Evolutionary conservation across 2,329 filamentous ascomycete species (phyloP).

Genomic region (Cladophialophora chaetospira): DNA sequence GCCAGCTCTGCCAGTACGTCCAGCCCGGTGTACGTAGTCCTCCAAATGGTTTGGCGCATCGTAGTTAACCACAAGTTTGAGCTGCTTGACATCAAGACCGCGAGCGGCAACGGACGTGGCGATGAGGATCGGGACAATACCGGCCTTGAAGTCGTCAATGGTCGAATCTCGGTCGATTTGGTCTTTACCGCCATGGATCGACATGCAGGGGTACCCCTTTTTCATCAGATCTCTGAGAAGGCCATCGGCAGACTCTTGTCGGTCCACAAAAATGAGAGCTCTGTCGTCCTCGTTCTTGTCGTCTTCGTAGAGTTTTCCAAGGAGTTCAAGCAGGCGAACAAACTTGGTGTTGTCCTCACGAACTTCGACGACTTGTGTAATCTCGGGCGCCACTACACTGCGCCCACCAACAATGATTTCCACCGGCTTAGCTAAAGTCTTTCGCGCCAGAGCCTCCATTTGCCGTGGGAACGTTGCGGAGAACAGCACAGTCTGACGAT

Average conservation of each 20-base stretch:
- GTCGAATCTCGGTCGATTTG: constrained; percentile 91
- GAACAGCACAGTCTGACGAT: constrained; percentile 92
- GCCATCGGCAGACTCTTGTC: constrained; percentile 85
- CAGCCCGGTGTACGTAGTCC: constrained; percentile 97
- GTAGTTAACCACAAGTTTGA: constrained; percentile 77
- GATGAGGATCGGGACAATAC: constrained; percentile 84
- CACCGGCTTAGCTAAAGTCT: constrained; percentile 79
- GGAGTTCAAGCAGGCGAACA: constrained; percentile 75
- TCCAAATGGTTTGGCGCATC: constrained; percentile 52
- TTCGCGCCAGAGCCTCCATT: constrained; percentile 87
- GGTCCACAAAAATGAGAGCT: constrained; percentile 86
- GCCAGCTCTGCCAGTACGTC: constrained; percentile 89
- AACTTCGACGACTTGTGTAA: constrained; percentile 90
- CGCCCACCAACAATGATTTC: constrained; percentile 91
- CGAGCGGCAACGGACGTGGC: constrained; percentile 95
- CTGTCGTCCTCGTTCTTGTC: constrained; percentile 85
- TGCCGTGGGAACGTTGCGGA: constrained; percentile 94
- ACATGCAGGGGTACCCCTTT: constrained; percentile 88
- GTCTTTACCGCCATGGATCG: constrained; percentile 91
- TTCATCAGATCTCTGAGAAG: constrained; percentile 75
- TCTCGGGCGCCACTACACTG: constrained; percentile 68
- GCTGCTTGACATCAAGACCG: constrained; percentile 91
- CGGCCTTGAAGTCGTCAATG: constrained; percentile 90
- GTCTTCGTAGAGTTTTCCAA: constrained; percentile 75
- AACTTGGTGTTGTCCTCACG: constrained; percentile 83